Percentiles rank a stretch among this genome's conserved stretches.
Evolutionary conservation across 2,329 filamentous ascomycete species (phyloP).

Genomic region (Paracorniculantispora psalliotae): DNA sequence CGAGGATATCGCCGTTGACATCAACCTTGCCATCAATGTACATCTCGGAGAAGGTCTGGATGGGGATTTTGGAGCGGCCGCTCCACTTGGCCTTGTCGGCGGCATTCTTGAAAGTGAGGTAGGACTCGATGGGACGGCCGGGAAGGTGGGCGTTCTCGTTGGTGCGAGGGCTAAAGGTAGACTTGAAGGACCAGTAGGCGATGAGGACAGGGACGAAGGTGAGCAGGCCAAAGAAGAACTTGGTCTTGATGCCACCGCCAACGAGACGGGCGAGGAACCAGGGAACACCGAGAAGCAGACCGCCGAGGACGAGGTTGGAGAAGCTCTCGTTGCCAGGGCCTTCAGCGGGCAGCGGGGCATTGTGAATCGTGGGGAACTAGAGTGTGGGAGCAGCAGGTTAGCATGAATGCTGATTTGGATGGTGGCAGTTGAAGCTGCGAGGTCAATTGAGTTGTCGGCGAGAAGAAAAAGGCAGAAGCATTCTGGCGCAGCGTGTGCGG

Average conservation of each 20-base stretch:
- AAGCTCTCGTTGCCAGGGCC: conserved; percentile 79
- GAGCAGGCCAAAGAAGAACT: conserved; percentile 82
- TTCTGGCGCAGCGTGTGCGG: background rate
- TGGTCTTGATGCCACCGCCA: conserved; percentile 79
- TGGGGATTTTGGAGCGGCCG: conserved; percentile 75
- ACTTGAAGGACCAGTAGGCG: conserved; percentile 77
- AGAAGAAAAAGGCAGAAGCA: background rate
- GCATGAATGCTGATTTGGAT: background rate
- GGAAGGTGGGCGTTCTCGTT: conserved; percentile 89
- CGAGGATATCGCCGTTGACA: conserved; percentile 88
- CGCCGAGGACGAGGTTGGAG: conserved; percentile 73
- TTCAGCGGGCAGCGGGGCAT: conserved; percentile 89
- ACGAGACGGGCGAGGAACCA: conserved; percentile 79
- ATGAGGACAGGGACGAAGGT: conserved; percentile 74
- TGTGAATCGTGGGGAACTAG: conserved; percentile 69
- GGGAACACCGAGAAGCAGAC: conserved; percentile 65
- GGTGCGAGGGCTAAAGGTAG: conserved; percentile 77
- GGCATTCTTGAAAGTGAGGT: conserved; percentile 75
- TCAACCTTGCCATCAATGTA: conserved; percentile 94
- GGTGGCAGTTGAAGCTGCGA: background rate
- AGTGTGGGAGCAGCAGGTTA: conserved; percentile 1
- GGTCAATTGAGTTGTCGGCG: background rate
- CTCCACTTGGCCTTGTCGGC: conserved; percentile 61
- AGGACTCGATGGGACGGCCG: conserved; percentile 83
- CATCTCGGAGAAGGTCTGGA: conserved; percentile 96